Evolutionary conservation across 73 alveolate species (phyloP), one percentile per base, ranked within the genome.

Genomic region (Paramecium sexaurelia): DNA sequence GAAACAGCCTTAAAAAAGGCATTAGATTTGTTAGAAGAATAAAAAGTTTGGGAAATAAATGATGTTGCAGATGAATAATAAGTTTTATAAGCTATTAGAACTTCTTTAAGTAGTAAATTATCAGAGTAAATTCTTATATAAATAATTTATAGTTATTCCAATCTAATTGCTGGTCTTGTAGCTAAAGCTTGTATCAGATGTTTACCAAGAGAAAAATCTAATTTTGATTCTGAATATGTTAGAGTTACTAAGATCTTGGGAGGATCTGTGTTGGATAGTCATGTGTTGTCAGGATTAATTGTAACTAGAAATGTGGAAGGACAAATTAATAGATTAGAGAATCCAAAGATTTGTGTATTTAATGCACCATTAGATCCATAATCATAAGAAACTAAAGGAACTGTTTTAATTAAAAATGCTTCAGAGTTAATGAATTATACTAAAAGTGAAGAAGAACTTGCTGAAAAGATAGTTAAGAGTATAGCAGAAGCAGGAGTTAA

Each of bases 301-400:
- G 96, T 98, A 41, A 94, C 89, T 57, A 75, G 95, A 82, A 84
- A 92, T 84, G 96, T 98, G 13, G 99, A 98, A 92, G 99, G 99
- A 43, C 69, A 98, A 11, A 94, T 98, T 85, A 95, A 92, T 10
- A 94, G 98, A 75, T 97, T 96, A 32, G 95, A 95, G 66, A 96
- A 97, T 85, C 99, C 99, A 36, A 97, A 95, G 84, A 96, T 98
- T 91, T 99, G 99, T 91, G 98, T 98, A 55, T 98, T 95, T 96
- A 96, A 97, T 97, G 95, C 98, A 87, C 98, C 99, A 41, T 90
- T 98, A 29, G 99, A 97, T 47, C 96, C 99, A 85, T 96, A 97
- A 92, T 94, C 95, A 29, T 98, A 99, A 47, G 99, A 98, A 84
- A 97, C 99, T 35, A 97, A 97, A 93, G 99, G 99, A 92, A 98